phyloP scores from a whole-genome alignment of 1,139 yeast genomes.

The Blastobotrys buckinghamii region DNA sequence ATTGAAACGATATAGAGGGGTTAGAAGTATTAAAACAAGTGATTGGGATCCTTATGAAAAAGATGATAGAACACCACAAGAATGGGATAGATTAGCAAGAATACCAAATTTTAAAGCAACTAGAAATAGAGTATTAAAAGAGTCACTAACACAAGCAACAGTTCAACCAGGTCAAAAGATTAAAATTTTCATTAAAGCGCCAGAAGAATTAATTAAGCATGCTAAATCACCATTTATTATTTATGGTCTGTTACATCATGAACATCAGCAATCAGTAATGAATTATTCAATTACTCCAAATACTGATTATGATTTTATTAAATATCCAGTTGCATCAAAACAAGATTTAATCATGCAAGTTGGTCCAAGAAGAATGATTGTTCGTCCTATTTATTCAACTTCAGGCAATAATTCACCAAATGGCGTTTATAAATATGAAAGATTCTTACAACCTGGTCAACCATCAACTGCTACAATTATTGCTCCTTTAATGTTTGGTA shows the following conservation, averaged over 20 bases:
- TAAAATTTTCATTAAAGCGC: slow-evolving; percentile 56
- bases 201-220: slow-evolving; percentile 37
- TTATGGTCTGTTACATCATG: slow-evolving; percentile 76
- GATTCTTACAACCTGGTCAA: slow-evolving; percentile 76
- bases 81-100: slow-evolving; percentile 71
- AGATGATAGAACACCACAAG: slow-evolving; percentile 69
- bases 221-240: slow-evolving; percentile 47
- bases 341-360: slow-evolving; percentile 80
- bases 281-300: slow-evolving; percentile 80
- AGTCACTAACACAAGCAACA: slow-evolving; percentile 48
- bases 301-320: slow-evolving; percentile 59
- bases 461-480: slow-evolving; percentile 77
- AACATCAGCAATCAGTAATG: slow-evolving; percentile 76
- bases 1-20: slow-evolving; percentile 74
- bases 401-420: slow-evolving; percentile 66
- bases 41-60: slow-evolving; percentile 84
- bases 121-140: slow-evolving; percentile 61
- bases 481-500: slow-evolving; percentile 83
- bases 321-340: slow-evolving; percentile 74
- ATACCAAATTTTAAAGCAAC: slow-evolving; percentile 76
- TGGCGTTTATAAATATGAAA: slow-evolving; percentile 81
- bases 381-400: slow-evolving; percentile 79
- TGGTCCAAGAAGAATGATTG: slow-evolving; percentile 86
- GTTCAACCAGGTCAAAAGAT: slow-evolving; percentile 61
- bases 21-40: slow-evolving; percentile 72